These are phyloP conservation scores for Kodamaea leandrae DNA, from an alignment of 805 yeast genomes.

Conservation along the genomic window DNA sequence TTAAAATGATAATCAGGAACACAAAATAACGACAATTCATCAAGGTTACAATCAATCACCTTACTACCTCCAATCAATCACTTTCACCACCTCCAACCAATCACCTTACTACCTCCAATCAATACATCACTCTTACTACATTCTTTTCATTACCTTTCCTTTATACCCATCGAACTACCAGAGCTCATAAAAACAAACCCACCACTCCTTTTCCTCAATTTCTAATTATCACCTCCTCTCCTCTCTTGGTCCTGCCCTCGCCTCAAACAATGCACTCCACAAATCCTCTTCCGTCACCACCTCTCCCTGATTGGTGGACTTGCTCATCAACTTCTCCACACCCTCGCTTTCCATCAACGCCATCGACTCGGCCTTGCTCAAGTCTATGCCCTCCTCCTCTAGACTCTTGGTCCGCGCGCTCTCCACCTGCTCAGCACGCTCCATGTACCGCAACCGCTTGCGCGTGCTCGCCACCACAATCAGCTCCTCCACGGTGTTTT, in stretches of 20 bases:
- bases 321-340: constrained; percentile 46
- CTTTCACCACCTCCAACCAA: too few relatives aligned
- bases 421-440: constrained; percentile 8
- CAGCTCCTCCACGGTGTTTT: constrained; percentile 84
- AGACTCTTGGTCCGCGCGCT: constrained; percentile 7
- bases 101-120: too few relatives aligned
- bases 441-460: constrained; percentile 48
- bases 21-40: too few relatives aligned
- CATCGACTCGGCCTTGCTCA: constrained; percentile 48
- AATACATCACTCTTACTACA: too few relatives aligned
- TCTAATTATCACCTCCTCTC: too few relatives aligned
- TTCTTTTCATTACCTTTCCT: too few relatives aligned
- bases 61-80: too few relatives aligned
- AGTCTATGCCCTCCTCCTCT: constrained; percentile 27
- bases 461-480: constrained; percentile 68
- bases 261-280: constrained; percentile 59
- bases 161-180: too few relatives aligned
- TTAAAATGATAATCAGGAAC: too few relatives aligned
- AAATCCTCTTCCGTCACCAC: constrained; percentile 55
- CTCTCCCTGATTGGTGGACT: constrained; percentile 51
- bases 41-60: too few relatives aligned
- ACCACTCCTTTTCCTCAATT: background rate
- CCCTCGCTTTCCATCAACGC: constrained; percentile 52
- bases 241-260: constrained; percentile 14
- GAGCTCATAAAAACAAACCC: too few relatives aligned